Conservation (phyloP, 768 basidiomycete species). For the Aureoboletus auriporus region DNA sequence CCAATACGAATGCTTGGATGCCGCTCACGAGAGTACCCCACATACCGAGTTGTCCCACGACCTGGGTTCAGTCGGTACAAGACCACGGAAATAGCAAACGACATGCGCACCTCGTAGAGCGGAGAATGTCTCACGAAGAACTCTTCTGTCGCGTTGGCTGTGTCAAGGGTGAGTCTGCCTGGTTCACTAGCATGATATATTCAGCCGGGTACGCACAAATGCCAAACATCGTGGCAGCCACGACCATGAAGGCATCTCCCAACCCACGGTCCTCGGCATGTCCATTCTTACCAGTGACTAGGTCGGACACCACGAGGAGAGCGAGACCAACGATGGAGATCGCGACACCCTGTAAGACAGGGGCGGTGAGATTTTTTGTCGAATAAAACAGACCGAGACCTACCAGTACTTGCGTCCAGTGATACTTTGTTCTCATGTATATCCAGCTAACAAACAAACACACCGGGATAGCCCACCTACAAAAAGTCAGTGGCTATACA, state of each 20-base stretch:
- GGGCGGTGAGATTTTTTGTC: not conserved
- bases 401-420: conserved; percentile 80
- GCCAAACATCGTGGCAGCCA: conserved; percentile 81
- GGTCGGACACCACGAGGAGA: conserved; percentile 74
- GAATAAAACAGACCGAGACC: conserved; percentile 7
- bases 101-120: conserved; percentile 58
- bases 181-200: not conserved
- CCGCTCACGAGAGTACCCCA: conserved; percentile 77
- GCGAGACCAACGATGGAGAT: conserved; percentile 73
- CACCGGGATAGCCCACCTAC: conserved; percentile 83
- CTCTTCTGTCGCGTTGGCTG: conserved; percentile 87
- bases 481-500: not conserved
- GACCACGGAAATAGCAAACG: not conserved
- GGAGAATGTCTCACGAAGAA: conserved; percentile 78
- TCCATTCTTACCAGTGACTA: conserved; percentile 71
- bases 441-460: conserved; percentile 79
- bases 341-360: conserved; percentile 50
- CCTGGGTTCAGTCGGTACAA: conserved; percentile 31
- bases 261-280: conserved; percentile 57
- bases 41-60: conserved; percentile 83
- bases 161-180: conserved; percentile 2
- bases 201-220: conserved; percentile 51
- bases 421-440: conserved; percentile 73
- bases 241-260: conserved; percentile 82
- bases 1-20: conserved; percentile 68